phyloP scores from a whole-genome alignment of 768 basidiomycete genomes.

The Trametes punicea region DNA sequence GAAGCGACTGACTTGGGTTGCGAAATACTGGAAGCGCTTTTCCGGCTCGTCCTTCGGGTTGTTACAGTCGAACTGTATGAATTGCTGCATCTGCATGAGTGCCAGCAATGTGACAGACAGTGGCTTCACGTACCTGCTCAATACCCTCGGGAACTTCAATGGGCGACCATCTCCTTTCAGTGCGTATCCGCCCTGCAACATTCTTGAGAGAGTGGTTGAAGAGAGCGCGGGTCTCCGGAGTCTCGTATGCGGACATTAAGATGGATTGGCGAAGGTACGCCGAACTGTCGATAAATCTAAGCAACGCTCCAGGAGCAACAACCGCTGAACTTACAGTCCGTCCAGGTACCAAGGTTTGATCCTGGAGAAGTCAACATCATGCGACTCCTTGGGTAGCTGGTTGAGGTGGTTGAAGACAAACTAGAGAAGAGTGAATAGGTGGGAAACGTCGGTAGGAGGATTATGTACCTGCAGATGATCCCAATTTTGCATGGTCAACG shows the following conservation, averaged over 20 bases:
- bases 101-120: not conserved
- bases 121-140: constrained; percentile 54
- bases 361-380: constrained; percentile 91
- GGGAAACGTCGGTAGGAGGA: not conserved
- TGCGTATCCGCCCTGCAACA: constrained; percentile 76
- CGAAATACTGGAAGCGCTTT: constrained; percentile 84
- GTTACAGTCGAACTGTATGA: constrained; percentile 68
- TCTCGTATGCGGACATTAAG: constrained; percentile 82
- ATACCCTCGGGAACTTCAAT: constrained; percentile 81
- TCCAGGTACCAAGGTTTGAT: constrained; percentile 99
- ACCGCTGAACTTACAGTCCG: constrained; percentile 74
- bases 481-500: constrained; percentile 98
- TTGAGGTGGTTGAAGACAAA: constrained; percentile 85
- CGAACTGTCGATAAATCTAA: constrained; percentile 48
- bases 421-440: constrained; percentile 36
- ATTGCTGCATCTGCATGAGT: constrained; percentile 45
- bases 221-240: constrained; percentile 79
- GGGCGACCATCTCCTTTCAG: constrained; percentile 66
- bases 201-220: constrained; percentile 79
- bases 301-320: not conserved
- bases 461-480: constrained; percentile 83
- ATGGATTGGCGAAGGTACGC: constrained; percentile 87
- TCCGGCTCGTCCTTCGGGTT: constrained; percentile 79
- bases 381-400: constrained; percentile 88
- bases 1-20: constrained; percentile 58